Base-by-base conservation (phyloP, 176 grass and related monocot species). In the Phoenix dactylifera region DNA sequence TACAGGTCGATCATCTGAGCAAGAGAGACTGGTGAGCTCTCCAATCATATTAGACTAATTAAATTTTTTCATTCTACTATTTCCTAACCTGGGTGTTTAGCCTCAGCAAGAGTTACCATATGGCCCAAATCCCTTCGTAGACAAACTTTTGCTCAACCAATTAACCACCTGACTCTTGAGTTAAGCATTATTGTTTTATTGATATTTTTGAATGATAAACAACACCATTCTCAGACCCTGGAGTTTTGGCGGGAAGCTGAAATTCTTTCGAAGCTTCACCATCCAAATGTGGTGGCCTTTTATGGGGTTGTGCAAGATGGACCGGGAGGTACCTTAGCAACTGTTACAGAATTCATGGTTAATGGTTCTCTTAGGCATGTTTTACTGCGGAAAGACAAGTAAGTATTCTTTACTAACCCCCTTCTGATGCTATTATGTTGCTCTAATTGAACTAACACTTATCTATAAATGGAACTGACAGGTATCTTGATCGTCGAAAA, bases 191-290 rank as follows among this genome's bases (percentile, higher is more conserved):
- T 14, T 44, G 1, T 44, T 44, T 44, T 44, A 44, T 44, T 44
- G 9, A 44, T 44, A 10, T 44, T 44, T 44, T 0, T 44, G 35
- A 44, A 44, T 44, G 35, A 44, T 44, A 44, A 44, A 44, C 35
- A 44, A 44, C 9, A 14, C 35, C 10, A 12, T 68, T 52, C 66
- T 68, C 77, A 97, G 92, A 85, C 92, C 51, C 68, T 85, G 22
- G 92, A 97, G 71, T 97, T 97, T 72, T 97, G 92, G 87, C 78
- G 86, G 49, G 92, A 97, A 90, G 92, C 92, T 77, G 89, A 88
- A 65, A 94, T 94, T 67, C 80, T 94, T 58, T 94, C 89, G 20
- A 87, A 83, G 44, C 89, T 95, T 68, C 92, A 97, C 54, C 92
- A 97, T 71, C 92, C 92, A 28, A 97, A 97, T 66, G 92, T 97